These are phyloP conservation scores for Penicillium subrubescens DNA, from an alignment of 495 filamentous ascomycete genomes.

Conservation along the genomic window DNA sequence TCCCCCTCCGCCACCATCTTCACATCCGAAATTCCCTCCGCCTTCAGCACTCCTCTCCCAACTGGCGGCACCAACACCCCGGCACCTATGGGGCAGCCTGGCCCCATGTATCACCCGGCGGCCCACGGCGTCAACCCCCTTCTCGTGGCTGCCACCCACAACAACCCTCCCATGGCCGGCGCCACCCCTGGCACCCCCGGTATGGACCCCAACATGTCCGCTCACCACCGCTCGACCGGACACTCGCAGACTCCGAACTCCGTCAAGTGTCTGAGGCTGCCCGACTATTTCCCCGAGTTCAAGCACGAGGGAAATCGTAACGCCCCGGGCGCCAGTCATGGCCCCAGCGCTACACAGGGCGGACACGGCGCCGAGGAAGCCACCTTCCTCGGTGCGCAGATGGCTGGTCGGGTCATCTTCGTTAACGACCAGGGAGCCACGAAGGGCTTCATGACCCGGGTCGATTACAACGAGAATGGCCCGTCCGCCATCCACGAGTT, in stretches of 20 bases:
- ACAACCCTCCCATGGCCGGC: conserved; percentile 51
- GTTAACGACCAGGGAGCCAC: conserved; percentile 69
- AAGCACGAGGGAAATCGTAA: conserved; percentile 68
- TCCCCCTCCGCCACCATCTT: conserved; percentile 95
- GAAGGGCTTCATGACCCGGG: conserved; percentile 72
- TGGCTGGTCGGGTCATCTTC: conserved; percentile 75
- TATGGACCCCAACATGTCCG: conserved; percentile 36
- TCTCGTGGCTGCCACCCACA: conserved; percentile 85
- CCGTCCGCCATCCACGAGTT: conserved; percentile 68
- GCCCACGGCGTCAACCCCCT: conserved; percentile 82
- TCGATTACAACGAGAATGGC: conserved; percentile 78
- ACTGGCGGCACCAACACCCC: conserved; percentile 95
- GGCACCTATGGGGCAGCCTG: conserved; percentile 55
- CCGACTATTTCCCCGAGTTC: conserved; percentile 93
- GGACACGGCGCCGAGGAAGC: conserved; percentile 63
- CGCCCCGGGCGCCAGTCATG: conserved; percentile 37
- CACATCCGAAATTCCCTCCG: conserved; percentile 90
- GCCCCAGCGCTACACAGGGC: conserved; percentile 28
- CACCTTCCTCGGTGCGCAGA: conserved; percentile 79
- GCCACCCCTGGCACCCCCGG: conserved; percentile 39
- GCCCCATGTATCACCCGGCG: conserved; percentile 44
- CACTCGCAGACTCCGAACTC: conserved; percentile 88
- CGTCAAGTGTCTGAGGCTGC: conserved; percentile 75
- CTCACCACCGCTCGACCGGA: conserved; percentile 63
- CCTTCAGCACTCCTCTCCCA: conserved; percentile 83